Conservation (phyloP, 129 eudicot genomes). For the Centella asiatica region DNA sequence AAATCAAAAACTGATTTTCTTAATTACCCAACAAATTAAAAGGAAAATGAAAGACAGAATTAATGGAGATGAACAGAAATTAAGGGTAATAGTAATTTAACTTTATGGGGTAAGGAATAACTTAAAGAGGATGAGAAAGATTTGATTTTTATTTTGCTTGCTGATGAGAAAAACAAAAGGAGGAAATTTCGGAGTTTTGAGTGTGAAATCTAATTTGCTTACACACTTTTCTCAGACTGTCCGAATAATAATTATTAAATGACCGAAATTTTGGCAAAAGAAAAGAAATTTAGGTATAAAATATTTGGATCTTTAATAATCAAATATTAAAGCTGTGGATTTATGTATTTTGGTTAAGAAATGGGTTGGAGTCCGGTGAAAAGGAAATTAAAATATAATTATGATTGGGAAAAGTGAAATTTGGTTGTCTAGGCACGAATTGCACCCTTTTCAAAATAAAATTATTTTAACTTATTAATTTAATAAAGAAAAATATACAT, state of each 20-base stretch:
- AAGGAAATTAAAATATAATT: constrained; percentile 29
- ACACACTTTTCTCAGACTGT: constrained; percentile 37
- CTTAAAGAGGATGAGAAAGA: constrained; percentile 29
- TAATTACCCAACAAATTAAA: too few species aligned
- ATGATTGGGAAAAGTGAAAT: constrained; percentile 79
- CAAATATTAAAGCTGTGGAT: constrained; percentile 38
- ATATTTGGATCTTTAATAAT: constrained; percentile 50
- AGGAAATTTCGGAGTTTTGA: constrained; percentile 29
- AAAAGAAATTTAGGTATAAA: constrained; percentile 23
- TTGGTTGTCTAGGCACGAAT: constrained; percentile 91
- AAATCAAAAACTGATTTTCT: too few species aligned
- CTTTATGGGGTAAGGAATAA: constrained; percentile 18
- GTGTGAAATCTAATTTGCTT: constrained; percentile 45
- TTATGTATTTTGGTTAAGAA: constrained; percentile 70
- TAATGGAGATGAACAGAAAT: constrained; percentile 15
- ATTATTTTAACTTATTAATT: not conserved
- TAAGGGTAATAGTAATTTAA: constrained; percentile 16
- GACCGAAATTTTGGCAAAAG: constrained; percentile 18
- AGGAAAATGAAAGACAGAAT: constrained; percentile 11
- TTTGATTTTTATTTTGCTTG: constrained; percentile 27
- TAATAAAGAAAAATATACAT: too few species aligned
- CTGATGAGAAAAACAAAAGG: constrained; percentile 14
- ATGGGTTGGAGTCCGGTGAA: constrained; percentile 77
- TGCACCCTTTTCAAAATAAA: constrained; percentile 16
- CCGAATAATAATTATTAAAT: constrained; percentile 22